Conservation (phyloP, 805 yeast species). For the Starmerella apicola region DNA sequence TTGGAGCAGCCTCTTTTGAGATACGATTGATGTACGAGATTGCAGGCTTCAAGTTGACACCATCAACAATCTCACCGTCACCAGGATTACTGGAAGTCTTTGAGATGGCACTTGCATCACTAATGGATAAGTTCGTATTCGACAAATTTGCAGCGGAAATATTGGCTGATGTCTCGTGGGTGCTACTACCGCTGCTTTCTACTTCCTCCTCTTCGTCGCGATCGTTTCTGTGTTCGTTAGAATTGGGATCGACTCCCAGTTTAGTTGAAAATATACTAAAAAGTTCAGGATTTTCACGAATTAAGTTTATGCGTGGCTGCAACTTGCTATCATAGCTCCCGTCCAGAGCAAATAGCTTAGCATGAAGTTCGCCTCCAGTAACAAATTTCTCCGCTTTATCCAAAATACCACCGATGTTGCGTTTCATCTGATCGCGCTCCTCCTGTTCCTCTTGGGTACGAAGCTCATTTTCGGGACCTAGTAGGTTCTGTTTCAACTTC, state of each 20-base stretch:
- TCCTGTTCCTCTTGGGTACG: constrained; percentile 26
- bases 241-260: constrained; percentile 9
- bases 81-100: background rate
- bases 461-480: constrained; percentile 19
- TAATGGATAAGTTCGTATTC: background rate
- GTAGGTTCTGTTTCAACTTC: constrained; percentile 24
- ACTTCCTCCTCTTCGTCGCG: background rate
- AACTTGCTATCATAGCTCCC: constrained; percentile 18
- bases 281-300: constrained; percentile 11
- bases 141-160: background rate
- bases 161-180: background rate
- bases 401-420: constrained; percentile 21
- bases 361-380: constrained; percentile 27
- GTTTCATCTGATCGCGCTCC: constrained; percentile 24
- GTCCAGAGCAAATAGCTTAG: constrained; percentile 26
- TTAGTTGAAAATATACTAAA: constrained; percentile 1
- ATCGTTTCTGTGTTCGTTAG: background rate
- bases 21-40: constrained; percentile 15
- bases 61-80: background rate
- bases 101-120: background rate
- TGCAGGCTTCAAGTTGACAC: constrained; percentile 5
- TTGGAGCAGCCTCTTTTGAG: constrained; percentile 26
- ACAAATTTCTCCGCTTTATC: constrained; percentile 30
- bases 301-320: constrained; percentile 15
- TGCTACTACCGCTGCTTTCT: background rate